phyloP scores from a whole-genome alignment of 257 asterid genomes.

The Plantago elongata region DNA sequence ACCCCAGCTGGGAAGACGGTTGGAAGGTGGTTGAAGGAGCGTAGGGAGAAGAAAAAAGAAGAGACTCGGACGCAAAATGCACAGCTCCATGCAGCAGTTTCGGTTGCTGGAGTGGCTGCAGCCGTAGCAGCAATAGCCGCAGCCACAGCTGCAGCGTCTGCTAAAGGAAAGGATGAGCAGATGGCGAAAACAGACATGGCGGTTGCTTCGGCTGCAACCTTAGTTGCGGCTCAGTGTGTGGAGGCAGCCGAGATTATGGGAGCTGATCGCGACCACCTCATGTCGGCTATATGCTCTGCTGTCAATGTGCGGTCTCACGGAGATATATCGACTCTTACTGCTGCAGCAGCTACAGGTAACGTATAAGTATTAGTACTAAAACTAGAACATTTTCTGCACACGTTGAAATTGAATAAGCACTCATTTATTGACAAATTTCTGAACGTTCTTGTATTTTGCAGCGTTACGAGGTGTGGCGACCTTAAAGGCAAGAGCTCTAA shows the following conservation, averaged over 20 bases:
- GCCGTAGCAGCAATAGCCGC: slow-evolving; percentile 94
- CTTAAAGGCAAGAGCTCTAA: slow-evolving; percentile 82
- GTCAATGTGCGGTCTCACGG: slow-evolving; percentile 83
- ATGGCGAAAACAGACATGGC: slow-evolving; percentile 82
- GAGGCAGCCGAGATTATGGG: slow-evolving; percentile 96
- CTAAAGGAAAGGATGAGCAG: slow-evolving; percentile 62
- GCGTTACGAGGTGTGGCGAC: slow-evolving; percentile 98
- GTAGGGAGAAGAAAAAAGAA: slow-evolving; percentile 89
- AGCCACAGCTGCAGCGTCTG: slow-evolving; percentile 77
- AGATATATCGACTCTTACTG: slow-evolving; percentile 92
- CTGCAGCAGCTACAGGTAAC: slow-evolving; percentile 94
- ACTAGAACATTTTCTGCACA: neutral
- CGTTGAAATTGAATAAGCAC: neutral
- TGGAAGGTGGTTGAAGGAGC: slow-evolving; percentile 91
- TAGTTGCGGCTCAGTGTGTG: slow-evolving; percentile 95
- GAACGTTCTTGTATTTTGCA: slow-evolving; percentile 11
- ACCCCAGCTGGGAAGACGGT: slow-evolving; percentile 93
- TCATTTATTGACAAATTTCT: neutral
- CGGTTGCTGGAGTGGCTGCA: slow-evolving; percentile 94
- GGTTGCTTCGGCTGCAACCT: slow-evolving; percentile 93
- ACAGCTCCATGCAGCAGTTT: slow-evolving; percentile 82
- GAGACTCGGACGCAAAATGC: slow-evolving; percentile 89
- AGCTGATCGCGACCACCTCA: slow-evolving; percentile 87
- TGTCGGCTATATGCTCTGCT: slow-evolving; percentile 94
- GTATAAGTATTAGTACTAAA: neutral